Evolutionary conservation across 176 grass and related monocot species (phyloP).

Genomic region (Elymus sibiricus): DNA sequence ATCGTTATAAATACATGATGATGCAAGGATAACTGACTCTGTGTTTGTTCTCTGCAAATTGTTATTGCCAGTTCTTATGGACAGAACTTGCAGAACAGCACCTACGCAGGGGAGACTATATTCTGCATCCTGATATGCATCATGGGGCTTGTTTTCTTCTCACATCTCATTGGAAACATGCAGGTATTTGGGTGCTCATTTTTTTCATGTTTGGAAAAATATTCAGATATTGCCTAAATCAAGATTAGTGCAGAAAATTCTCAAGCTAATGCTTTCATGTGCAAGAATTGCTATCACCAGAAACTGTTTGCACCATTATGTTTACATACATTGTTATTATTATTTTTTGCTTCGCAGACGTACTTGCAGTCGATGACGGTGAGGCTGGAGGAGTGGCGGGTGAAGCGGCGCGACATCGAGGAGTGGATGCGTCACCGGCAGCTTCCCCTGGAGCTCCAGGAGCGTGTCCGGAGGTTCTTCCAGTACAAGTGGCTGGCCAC

Average conservation of each 20-base stretch:
- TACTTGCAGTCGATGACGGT: conserved; percentile 90
- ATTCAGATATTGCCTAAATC: not conserved
- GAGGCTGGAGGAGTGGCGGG: conserved; percentile 89
- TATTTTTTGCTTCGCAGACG: conserved; percentile 35
- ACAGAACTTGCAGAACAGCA: conserved; percentile 82
- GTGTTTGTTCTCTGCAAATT: not conserved
- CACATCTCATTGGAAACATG: conserved; percentile 99
- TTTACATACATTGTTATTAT: not conserved
- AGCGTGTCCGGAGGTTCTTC: conserved; percentile 81
- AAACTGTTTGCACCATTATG: not conserved
- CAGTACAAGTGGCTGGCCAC: conserved; percentile 97
- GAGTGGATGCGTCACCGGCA: conserved; percentile 98
- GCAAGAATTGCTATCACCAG: not conserved
- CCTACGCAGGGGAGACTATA: conserved; percentile 70
- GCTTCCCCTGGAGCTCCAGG: conserved; percentile 77
- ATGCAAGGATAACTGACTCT: not conserved
- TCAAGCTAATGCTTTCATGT: not conserved
- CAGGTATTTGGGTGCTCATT: conserved; percentile 40
- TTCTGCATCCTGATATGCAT: conserved; percentile 94
- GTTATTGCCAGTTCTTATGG: conserved; percentile 63
- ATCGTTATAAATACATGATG: not conserved
- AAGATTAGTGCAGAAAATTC: not conserved
- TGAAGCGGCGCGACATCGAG: conserved; percentile 82
- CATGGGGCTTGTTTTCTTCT: conserved; percentile 92
- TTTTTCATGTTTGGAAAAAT: not conserved